phyloP scores from a whole-genome alignment of 2,329 filamentous ascomycete genomes.

The Trichophyton benhamiae region DNA sequence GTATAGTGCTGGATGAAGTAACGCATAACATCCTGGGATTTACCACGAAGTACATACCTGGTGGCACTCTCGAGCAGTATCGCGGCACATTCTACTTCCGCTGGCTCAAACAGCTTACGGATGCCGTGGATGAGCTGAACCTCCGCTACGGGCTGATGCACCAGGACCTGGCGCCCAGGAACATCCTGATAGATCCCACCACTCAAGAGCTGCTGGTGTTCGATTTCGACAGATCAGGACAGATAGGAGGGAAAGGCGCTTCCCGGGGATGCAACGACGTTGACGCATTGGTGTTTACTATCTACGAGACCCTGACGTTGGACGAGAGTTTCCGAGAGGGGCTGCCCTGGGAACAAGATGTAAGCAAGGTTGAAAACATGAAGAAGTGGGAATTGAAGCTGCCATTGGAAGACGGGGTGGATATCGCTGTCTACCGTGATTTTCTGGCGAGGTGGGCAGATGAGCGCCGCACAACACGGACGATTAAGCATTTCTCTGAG shows the following conservation, averaged over 20 bases:
- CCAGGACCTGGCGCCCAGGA: slow-evolving; percentile 10
- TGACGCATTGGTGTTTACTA: slow-evolving; percentile 6
- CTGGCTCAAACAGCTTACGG: slow-evolving; percentile 9
- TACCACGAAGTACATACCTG: slow-evolving; percentile 4
- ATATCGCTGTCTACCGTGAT: neutral
- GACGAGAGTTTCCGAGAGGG: neutral
- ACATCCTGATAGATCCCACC: slow-evolving; percentile 6
- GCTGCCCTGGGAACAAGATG: neutral
- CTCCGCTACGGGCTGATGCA: slow-evolving; percentile 8
- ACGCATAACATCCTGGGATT: slow-evolving; percentile 7
- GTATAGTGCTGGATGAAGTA: slow-evolving; percentile 8
- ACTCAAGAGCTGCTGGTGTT: slow-evolving; percentile 4
- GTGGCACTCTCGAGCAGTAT: slow-evolving; percentile 8
- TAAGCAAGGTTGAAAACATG: slow-evolving; percentile 3
- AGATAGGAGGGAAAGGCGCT: neutral
- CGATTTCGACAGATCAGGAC: slow-evolving; percentile 7
- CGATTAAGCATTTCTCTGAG: slow-evolving; percentile 7
- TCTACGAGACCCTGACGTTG: slow-evolving; percentile 8
- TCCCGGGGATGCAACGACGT: neutral
- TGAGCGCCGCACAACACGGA: slow-evolving; percentile 1
- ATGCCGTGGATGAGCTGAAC: slow-evolving; percentile 8
- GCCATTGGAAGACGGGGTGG: slow-evolving; percentile 8
- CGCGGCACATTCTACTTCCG: slow-evolving; percentile 6
- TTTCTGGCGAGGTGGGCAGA: slow-evolving; percentile 6
- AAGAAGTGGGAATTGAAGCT: slow-evolving; percentile 1